These are phyloP conservation scores for Monosporascus sp. DNA, from an alignment of 2,329 filamentous ascomycete species.

Conservation along the genomic window DNA sequence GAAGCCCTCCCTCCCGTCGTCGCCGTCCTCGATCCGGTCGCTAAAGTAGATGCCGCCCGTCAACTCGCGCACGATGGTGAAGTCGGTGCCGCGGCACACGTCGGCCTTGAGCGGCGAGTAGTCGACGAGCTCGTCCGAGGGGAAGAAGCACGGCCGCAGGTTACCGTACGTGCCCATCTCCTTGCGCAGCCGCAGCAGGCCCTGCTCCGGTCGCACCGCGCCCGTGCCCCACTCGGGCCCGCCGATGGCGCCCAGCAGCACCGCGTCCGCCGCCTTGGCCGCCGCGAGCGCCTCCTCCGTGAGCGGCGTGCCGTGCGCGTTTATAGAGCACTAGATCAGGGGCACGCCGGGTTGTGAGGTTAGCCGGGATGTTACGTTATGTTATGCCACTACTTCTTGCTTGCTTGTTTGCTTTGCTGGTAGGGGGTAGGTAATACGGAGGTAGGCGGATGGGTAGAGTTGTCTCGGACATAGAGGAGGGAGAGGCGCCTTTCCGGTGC, in stretches of 20 bases:
- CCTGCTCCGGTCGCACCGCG: conserved; percentile 84
- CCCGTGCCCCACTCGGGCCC: conserved; percentile 96
- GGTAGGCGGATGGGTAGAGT: too few relatives aligned
- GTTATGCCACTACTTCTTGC: too few relatives aligned
- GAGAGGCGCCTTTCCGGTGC: too few relatives aligned
- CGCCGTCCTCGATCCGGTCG: conserved; percentile 75
- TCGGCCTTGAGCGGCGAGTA: conserved; percentile 82
- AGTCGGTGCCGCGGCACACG: conserved; percentile 81
- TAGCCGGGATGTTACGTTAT: background rate
- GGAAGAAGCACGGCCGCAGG: conserved; percentile 93
- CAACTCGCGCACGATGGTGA: conserved; percentile 87
- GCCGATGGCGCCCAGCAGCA: conserved; percentile 89
- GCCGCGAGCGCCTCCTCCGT: conserved; percentile 79
- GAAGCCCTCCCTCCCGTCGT: conserved; percentile 48
- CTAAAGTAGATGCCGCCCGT: conserved; percentile 96
- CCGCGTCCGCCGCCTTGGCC: conserved; percentile 80
- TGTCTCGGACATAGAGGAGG: too few relatives aligned
- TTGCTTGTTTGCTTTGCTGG: too few relatives aligned
- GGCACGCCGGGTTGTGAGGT: background rate
- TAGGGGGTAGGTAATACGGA: too few relatives aligned
- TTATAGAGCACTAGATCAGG: conserved; percentile 70
- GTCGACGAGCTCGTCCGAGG: conserved; percentile 77
- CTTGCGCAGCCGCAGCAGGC: conserved; percentile 84
- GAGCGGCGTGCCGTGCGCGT: conserved; percentile 71
- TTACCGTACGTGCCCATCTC: conserved; percentile 93